Evolutionary conservation across 2,329 filamentous ascomycete species (phyloP).

Genomic region (Apiospora phragmitis): DNA sequence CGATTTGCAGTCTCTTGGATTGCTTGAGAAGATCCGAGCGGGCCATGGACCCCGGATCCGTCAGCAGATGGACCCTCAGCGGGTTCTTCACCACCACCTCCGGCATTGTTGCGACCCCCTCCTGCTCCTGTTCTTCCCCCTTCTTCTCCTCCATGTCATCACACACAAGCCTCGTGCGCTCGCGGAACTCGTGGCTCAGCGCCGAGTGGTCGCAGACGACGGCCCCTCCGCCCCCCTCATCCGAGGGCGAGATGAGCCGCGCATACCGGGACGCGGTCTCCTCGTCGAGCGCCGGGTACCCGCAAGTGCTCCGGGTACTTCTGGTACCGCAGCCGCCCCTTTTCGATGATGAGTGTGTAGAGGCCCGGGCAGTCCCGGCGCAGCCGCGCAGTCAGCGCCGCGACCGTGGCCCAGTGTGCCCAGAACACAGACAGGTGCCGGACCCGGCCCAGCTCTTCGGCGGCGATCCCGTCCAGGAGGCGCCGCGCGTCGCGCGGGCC

Average conservation of each 20-base stretch:
- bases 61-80: background rate
- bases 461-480: background rate
- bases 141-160: background rate
- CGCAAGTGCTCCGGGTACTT: background rate
- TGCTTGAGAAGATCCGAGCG: too few species aligned
- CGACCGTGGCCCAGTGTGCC: background rate
- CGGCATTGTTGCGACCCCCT: background rate
- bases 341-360: background rate
- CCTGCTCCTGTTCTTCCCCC: too few species aligned
- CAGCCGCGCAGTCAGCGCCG: background rate
- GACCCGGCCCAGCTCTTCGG: background rate
- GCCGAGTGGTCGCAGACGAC: background rate
- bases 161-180: background rate
- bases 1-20: too few species aligned
- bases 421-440: background rate
- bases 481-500: background rate
- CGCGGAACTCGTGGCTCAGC: background rate
- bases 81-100: too few species aligned
- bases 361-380: background rate
- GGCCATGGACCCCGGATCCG: background rate
- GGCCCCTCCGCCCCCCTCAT: too few species aligned
- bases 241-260: background rate
- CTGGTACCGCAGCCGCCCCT: background rate
- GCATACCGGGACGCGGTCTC: background rate
- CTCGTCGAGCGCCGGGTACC: background rate